Evolutionary conservation across 495 filamentous ascomycete genomes (phyloP).

Genomic region (Lepidopterella palustris): DNA sequence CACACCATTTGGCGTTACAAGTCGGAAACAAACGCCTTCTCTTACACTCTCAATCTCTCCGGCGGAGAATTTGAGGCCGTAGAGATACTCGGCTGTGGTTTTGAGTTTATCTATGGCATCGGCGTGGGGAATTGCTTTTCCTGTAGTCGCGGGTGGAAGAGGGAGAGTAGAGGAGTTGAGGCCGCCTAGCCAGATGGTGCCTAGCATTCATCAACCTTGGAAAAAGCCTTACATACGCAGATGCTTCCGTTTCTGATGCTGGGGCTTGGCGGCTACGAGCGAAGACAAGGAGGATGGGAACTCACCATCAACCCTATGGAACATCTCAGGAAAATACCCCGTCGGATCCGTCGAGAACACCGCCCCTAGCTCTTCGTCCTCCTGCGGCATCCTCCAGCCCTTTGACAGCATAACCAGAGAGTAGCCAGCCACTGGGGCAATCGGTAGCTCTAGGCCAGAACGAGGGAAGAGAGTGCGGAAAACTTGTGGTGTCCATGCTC

Average conservation of each 20-base stretch:
- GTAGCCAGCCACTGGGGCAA: slow-evolving; percentile 60
- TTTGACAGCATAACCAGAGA: slow-evolving; percentile 59
- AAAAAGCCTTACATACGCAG: no score
- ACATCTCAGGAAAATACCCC: slow-evolving; percentile 64
- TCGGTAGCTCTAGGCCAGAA: slow-evolving; percentile 44
- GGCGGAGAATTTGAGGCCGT: not conserved
- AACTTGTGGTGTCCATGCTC: slow-evolving; percentile 59
- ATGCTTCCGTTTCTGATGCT: not conserved
- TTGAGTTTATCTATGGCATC: not conserved
- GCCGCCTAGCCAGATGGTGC: not conserved
- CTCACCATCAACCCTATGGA: slow-evolving; percentile 53
- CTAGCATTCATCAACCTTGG: no score
- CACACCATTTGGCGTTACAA: slow-evolving; percentile 51
- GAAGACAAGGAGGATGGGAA: slow-evolving; percentile 53
- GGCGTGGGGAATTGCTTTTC: not conserved
- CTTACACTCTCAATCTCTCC: not conserved
- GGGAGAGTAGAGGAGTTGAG: not conserved
- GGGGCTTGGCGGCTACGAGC: no score
- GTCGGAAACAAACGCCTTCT: slow-evolving; percentile 52
- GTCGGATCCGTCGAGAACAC: slow-evolving; percentile 54
- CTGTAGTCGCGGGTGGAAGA: not conserved
- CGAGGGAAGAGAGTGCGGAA: slow-evolving; percentile 58
- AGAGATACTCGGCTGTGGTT: not conserved
- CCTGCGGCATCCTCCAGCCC: slow-evolving; percentile 43
- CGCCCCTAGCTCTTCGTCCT: slow-evolving; percentile 50